A percentile compares a stretch with the other conserved stretches of the same genome.
Evolutionary conservation across 2,329 filamentous ascomycete genomes (phyloP).

Genomic region (Arachnomyces sp.): DNA sequence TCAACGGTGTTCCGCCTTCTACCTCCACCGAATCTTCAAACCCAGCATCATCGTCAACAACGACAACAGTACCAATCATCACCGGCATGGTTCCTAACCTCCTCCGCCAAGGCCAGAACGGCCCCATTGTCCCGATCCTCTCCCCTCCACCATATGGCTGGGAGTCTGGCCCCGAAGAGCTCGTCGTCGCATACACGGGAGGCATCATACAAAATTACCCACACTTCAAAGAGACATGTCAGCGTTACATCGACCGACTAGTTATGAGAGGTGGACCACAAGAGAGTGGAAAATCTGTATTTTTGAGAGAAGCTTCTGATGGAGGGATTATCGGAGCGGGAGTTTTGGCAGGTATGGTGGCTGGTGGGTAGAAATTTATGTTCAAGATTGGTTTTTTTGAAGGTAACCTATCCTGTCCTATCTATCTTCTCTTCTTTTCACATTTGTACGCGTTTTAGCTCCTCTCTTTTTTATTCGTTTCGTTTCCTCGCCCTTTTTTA

Average conservation of each 20-base stretch:
- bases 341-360: constrained; percentile 38
- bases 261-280: constrained; percentile 28
- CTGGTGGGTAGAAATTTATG: constrained; percentile 1
- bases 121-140: constrained; percentile 1
- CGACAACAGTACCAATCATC: background rate
- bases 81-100: background rate
- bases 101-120: background rate
- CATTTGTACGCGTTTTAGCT: no score
- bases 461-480: no score
- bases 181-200: constrained; percentile 69
- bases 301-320: constrained; percentile 40
- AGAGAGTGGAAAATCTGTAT: constrained; percentile 36
- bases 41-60: background rate
- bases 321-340: constrained; percentile 44
- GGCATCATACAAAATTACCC: constrained; percentile 68
- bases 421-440: background rate
- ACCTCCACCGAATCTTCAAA: constrained; percentile 1
- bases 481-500: no score
- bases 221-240: constrained; percentile 58
- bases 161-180: constrained; percentile 45
- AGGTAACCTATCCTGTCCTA: background rate
- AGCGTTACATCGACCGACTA: constrained; percentile 52
- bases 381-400: background rate
- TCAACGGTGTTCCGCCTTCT: constrained; percentile 11
- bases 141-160: constrained; percentile 28